Evolutionary conservation across 768 basidiomycete species (phyloP).

Genomic region (Mycena floridula): DNA sequence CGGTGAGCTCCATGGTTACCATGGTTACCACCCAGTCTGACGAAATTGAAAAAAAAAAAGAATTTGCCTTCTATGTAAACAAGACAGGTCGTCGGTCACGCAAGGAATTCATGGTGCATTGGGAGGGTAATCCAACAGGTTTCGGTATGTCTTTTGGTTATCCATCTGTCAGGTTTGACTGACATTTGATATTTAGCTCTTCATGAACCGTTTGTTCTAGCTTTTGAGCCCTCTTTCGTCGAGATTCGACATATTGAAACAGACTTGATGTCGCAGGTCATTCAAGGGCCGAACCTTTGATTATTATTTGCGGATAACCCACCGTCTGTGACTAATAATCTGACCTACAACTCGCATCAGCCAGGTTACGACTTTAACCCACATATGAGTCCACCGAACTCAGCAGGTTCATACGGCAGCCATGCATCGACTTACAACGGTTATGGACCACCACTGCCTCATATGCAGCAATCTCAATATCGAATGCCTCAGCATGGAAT

Average conservation of each 20-base stretch:
- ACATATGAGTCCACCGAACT: constrained; percentile 8
- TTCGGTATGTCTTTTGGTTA: constrained; percentile 65
- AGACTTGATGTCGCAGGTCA: constrained; percentile 88
- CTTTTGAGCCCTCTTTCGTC: constrained; percentile 94
- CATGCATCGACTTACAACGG: constrained; percentile 25
- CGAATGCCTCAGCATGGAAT: constrained; percentile 38
- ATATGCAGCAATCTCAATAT: constrained; percentile 33
- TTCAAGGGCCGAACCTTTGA: constrained; percentile 86
- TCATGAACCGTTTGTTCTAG: constrained; percentile 93
- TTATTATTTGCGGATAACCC: constrained; percentile 93
- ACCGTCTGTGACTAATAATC: constrained; percentile 69
- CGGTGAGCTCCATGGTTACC: constrained; percentile 61
- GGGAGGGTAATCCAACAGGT: constrained; percentile 92
- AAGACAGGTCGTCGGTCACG: constrained; percentile 90
- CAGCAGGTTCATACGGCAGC: not conserved
- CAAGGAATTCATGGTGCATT: constrained; percentile 90
- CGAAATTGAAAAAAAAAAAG: constrained; percentile 57
- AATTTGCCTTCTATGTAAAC: constrained; percentile 99
- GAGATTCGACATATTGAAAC: constrained; percentile 96
- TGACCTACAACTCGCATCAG: constrained; percentile 23
- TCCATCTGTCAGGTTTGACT: not conserved
- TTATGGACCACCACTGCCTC: constrained; percentile 24
- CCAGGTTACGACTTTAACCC: constrained; percentile 13
- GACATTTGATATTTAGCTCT: constrained; percentile 51
- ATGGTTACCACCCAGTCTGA: constrained; percentile 1